phyloP scores from a whole-genome alignment of 257 asterid genomes.

The Prunella vulgaris region DNA sequence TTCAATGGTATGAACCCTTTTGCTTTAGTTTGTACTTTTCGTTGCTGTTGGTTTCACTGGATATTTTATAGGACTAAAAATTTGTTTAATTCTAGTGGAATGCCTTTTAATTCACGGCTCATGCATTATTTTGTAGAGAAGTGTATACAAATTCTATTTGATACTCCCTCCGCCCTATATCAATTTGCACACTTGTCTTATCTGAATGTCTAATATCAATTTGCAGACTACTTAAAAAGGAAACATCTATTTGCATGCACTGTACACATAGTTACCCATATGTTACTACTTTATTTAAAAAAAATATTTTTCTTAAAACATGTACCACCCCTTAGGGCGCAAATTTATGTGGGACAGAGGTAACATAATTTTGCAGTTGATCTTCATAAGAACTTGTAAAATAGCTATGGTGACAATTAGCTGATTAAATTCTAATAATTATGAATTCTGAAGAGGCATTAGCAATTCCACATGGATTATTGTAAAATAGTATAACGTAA shows the following conservation, averaged over 20 bases:
- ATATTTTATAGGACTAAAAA: background rate
- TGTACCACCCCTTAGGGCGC: too few relatives aligned
- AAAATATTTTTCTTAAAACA: too few relatives aligned
- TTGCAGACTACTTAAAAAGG: too few relatives aligned
- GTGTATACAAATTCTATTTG: constrained; percentile 7
- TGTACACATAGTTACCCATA: too few relatives aligned
- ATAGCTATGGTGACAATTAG: background rate
- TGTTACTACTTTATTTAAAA: too few relatives aligned
- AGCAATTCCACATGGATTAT: too few relatives aligned
- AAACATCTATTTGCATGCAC: too few relatives aligned
- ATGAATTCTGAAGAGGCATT: background rate
- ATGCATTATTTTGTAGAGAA: constrained; percentile 3
- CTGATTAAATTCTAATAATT: background rate
- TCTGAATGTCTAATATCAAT: too few relatives aligned
- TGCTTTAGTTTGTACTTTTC: constrained; percentile 6
- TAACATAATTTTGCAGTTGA: background rate
- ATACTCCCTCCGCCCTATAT: too few relatives aligned
- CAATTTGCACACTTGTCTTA: too few relatives aligned
- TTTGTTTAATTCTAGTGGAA: background rate
- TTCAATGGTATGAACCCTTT: constrained; percentile 47
- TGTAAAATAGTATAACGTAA: background rate
- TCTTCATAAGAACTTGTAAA: background rate
- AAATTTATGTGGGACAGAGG: too few relatives aligned
- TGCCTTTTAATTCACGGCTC: background rate
- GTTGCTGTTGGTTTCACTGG: background rate